These are phyloP conservation scores for Datisca glomerata DNA, from an alignment of 306 rosid genomes.

Conservation along the genomic window DNA sequence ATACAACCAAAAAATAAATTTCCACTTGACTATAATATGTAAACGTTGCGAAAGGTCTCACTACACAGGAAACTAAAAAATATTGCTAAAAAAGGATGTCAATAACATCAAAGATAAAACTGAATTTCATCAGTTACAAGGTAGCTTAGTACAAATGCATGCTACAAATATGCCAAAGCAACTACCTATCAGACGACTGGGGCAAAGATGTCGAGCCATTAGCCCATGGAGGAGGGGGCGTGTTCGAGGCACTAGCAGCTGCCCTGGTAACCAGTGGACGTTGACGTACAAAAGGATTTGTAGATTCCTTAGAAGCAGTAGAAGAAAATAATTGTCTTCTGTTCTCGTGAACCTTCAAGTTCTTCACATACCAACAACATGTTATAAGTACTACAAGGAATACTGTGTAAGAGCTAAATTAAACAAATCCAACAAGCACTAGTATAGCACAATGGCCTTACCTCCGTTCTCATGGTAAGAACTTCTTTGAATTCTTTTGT, in stretches of 20 bases:
- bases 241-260: constrained; percentile 57
- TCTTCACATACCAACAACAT: constrained; percentile 35
- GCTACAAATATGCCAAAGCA: constrained; percentile 3
- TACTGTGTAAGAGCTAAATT: not conserved
- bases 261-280: constrained; percentile 75
- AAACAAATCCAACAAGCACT: constrained; percentile 2
- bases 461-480: constrained; percentile 95
- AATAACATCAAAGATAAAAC: no score
- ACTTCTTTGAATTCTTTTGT: constrained; percentile 97
- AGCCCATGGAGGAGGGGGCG: constrained; percentile 88
- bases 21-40: no score
- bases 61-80: not conserved
- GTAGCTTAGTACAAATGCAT: no score
- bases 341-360: constrained; percentile 83
- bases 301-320: constrained; percentile 62
- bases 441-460: constrained; percentile 13
- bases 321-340: constrained; percentile 83
- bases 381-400: constrained; percentile 3
- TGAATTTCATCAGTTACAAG: no score
- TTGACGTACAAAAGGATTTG: constrained; percentile 91
- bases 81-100: no score
- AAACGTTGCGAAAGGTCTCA: no score
- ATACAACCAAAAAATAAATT: no score
- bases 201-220: constrained; percentile 52
- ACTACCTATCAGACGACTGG: constrained; percentile 45